Conservation (phyloP, 2,329 filamentous ascomycete genomes). For the Aspergillus chevalieri region DNA sequence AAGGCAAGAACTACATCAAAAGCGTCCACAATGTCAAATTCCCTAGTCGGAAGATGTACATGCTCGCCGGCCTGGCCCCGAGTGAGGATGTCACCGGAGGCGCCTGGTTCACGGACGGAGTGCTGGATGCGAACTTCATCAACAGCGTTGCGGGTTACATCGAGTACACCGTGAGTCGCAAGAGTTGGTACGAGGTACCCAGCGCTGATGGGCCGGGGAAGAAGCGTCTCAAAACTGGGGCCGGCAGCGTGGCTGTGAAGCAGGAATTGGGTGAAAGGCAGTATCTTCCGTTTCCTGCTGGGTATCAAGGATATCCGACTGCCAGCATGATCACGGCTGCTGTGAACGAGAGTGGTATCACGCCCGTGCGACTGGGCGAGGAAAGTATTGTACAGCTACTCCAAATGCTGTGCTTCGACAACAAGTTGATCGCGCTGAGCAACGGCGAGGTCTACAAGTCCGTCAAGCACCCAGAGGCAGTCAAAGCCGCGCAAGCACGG, state of each 20-base stretch:
- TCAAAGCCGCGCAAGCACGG: constrained; percentile 29
- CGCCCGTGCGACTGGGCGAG: constrained; percentile 63
- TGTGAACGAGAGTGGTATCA: constrained; percentile 63
- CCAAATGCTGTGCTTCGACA: constrained; percentile 83
- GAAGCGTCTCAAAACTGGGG: constrained; percentile 36
- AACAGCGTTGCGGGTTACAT: constrained; percentile 67
- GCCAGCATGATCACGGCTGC: constrained; percentile 69
- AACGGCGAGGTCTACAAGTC: constrained; percentile 46
- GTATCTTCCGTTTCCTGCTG: constrained; percentile 51
- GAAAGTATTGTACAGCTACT: constrained; percentile 78
- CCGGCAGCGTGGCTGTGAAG: constrained; percentile 26
- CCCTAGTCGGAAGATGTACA: constrained; percentile 91
- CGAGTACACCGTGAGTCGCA: constrained; percentile 64
- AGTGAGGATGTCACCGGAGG: constrained; percentile 88
- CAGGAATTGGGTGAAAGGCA: constrained; percentile 22
- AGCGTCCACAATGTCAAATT: constrained; percentile 88
- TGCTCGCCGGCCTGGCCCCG: constrained; percentile 76
- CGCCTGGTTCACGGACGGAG: constrained; percentile 88
- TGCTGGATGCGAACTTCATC: constrained; percentile 84
- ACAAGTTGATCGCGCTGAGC: constrained; percentile 62
- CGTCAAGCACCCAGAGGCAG: constrained; percentile 33
- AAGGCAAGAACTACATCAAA: constrained; percentile 74
- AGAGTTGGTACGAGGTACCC: constrained; percentile 61
- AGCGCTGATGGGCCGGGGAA: constrained; percentile 29
- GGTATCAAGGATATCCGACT: constrained; percentile 74